Percentiles rank a stretch among this genome's conserved stretches.
Conservation (phyloP, 1,284 basidiomycete species). For the Bondarzewia mesenterica region DNA sequence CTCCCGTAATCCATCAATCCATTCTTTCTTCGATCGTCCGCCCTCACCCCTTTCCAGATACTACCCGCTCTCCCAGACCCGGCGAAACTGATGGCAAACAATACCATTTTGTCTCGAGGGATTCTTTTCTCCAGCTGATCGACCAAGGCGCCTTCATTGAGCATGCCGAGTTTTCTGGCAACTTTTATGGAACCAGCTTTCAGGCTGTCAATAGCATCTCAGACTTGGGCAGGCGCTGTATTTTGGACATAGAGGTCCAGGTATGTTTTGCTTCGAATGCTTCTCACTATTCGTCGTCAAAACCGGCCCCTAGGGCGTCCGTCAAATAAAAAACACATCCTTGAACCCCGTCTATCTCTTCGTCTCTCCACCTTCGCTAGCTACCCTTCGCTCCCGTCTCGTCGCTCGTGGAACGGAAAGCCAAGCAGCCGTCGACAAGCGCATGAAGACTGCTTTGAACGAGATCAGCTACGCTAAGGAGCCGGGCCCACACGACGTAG, state of each 20-base stretch:
- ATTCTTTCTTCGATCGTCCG: conserved; percentile 8
- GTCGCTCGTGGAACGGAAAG: conserved; percentile 82
- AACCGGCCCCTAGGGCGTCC: conserved; percentile 61
- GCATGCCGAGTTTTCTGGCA: conserved; percentile 82
- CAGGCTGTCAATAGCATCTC: conserved; percentile 54
- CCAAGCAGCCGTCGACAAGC: conserved; percentile 63
- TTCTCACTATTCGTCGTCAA: conserved; percentile 2
- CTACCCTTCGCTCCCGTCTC: conserved; percentile 62
- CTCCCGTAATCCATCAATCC: conserved; percentile 60
- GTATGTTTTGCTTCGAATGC: conserved; percentile 29
- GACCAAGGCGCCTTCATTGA: conserved; percentile 63
- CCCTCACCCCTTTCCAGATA: conserved; percentile 52
- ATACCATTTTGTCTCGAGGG: conserved; percentile 65
- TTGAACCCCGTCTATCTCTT: conserved; percentile 90
- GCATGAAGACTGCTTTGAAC: conserved; percentile 73
- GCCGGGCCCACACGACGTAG: conserved; percentile 68
- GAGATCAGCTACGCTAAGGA: conserved; percentile 86
- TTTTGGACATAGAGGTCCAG: conserved; percentile 97
- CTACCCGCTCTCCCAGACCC: conserved; percentile 79
- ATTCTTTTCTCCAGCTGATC: conserved; percentile 59
- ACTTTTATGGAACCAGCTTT: conserved; percentile 89
- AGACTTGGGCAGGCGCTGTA: conserved; percentile 64
- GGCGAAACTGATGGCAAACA: conserved; percentile 81
- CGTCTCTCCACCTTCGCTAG: conserved; percentile 81
- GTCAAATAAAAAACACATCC: conserved; percentile 74